Conservation (phyloP, 1,284 basidiomycete species). For the Trichosporon coremiiforme region DNA sequence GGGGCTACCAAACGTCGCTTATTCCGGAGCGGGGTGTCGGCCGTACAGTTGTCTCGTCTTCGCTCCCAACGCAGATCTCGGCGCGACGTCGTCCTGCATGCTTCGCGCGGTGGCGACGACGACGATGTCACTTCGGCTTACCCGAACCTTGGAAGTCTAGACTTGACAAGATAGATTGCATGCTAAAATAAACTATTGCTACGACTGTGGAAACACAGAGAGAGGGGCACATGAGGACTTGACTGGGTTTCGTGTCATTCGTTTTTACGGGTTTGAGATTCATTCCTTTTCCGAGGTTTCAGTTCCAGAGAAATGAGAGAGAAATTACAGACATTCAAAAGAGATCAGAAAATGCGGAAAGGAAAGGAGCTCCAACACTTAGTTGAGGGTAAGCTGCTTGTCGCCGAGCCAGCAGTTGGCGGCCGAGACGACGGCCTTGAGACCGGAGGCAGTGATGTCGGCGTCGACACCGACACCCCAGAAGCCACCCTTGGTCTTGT, state of each 20-base stretch:
- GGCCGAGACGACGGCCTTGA: slow-evolving; percentile 90
- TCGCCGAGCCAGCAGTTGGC: slow-evolving; percentile 67
- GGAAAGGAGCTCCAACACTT: neutral
- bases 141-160: neutral
- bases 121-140: neutral
- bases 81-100: no score
- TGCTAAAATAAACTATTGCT: slow-evolving; percentile 19
- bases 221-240: slow-evolving; percentile 6
- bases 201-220: neutral
- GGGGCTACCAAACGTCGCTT: neutral
- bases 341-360: slow-evolving; percentile 7
- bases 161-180: slow-evolving; percentile 11
- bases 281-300: neutral
- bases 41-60: neutral
- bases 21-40: neutral
- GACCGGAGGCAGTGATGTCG: slow-evolving; percentile 88
- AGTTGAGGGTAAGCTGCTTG: slow-evolving; percentile 26
- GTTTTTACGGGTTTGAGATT: neutral
- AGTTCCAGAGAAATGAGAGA: neutral
- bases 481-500: slow-evolving; percentile 69
- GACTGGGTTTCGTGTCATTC: slow-evolving; percentile 7
- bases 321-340: neutral
- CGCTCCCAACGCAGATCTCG: neutral
- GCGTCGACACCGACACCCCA: slow-evolving; percentile 97
- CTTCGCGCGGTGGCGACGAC: neutral